Evolutionary conservation across 2,329 filamentous ascomycete species (phyloP), one percentile per base, ranked within the genome.

Genomic region (Pseudogymnoascus sp.): DNA sequence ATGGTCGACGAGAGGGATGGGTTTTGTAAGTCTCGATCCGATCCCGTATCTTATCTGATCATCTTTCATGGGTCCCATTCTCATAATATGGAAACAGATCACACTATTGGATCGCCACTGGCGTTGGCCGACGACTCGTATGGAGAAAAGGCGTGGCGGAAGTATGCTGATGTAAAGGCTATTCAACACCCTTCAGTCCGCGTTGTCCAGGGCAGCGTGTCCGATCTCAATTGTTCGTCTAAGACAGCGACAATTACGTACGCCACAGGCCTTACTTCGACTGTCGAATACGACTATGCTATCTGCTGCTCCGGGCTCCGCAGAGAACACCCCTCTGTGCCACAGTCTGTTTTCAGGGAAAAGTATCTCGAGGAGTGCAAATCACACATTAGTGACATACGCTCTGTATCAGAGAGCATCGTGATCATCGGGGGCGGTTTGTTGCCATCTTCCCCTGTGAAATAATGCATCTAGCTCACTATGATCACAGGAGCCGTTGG

Each of bases 1-100:
- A 80, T 92, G 20, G 84, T 90, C 22, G 88, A 92, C 67, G 87
- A 91, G 72, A 78, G 87, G n/a, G 89, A 92, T 76, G 89, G 89
- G n/a, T 91, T 85, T 71, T 91, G 88, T 91, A 77, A 67, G 86
- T 74, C 32, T 30, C 57, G 16, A 14, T 14, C 37, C 14, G 12
- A 12, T 30, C 37, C 12, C 6, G 32, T 59, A 59, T 28, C 37
- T 54, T 32, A 54, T 54, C 47, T 54, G 47, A 54, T 54, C 8
- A 54, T 54, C 47, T 54, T 54, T n/a, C 14, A 22, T 20, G 16
- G 18, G 11, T 18, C 6, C 57, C 25, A 34, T 28, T 12, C 34
- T 43, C 14, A 41, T n/a, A 12, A 32, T 57, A 25, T 58, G 57
- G 38, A 61, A 61, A 32, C 62, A 91, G 88, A 85, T 72, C 89